Conservation (phyloP, 164 flowering plant species). For the Magnolia officinalis region DNA sequence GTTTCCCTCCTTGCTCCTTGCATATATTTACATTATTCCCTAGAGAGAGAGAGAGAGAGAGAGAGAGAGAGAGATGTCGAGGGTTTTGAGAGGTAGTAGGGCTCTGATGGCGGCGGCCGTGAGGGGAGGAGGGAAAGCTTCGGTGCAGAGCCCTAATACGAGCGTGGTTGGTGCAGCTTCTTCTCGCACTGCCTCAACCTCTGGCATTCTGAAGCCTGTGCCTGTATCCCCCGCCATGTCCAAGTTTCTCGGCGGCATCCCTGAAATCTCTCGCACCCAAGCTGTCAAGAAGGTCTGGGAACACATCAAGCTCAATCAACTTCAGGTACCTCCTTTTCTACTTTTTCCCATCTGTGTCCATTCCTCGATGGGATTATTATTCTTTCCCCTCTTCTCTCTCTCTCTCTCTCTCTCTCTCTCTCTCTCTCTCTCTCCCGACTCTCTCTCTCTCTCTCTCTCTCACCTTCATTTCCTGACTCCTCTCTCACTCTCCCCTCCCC, state of each 20-base stretch:
- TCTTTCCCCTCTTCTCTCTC: neutral
- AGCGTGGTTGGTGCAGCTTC: neutral
- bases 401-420: neutral
- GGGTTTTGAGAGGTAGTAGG: slow-evolving; percentile 22
- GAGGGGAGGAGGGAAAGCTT: neutral
- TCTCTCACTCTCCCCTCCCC: no score
- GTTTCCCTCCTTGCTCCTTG: no score
- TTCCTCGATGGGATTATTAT: neutral
- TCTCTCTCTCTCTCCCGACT: neutral
- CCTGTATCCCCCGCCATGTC: slow-evolving; percentile 52
- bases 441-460: neutral
- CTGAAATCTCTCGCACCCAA: slow-evolving; percentile 49
- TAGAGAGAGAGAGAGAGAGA: neutral
- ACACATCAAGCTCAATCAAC: slow-evolving; percentile 58
- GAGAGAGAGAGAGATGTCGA: slow-evolving; percentile 5
- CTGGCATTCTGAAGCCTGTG: slow-evolving; percentile 27
- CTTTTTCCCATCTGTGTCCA: neutral
- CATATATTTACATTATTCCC: neutral
- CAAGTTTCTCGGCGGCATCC: slow-evolving; percentile 51
- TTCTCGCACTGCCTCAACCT: neutral
- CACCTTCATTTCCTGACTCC: neutral
- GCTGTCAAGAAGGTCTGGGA: slow-evolving; percentile 75
- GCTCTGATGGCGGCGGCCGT: slow-evolving; percentile 23
- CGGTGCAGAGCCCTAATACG: neutral
- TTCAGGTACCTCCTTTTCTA: slow-evolving; percentile 45